phyloP scores from a whole-genome alignment of 2,329 filamentous ascomycete genomes.

The Metarhizium rileyi region DNA sequence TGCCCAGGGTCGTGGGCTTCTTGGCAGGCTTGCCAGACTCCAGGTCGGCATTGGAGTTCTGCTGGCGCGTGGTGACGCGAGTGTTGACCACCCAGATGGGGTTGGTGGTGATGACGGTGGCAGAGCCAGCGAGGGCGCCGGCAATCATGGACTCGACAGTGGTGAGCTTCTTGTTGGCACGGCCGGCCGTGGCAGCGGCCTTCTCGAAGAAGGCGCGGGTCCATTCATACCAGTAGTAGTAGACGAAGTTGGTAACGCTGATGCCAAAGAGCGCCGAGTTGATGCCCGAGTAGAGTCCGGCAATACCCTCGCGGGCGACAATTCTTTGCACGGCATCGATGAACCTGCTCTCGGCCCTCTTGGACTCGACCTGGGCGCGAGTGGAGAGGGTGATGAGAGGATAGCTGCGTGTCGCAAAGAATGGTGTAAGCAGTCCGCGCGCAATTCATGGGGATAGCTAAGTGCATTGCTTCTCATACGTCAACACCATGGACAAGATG shows the following conservation, averaged over 20 bases:
- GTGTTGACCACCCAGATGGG: conserved; percentile 99
- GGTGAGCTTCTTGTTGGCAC: conserved; percentile 71
- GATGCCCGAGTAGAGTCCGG: conserved; percentile 84
- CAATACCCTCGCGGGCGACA: conserved; percentile 80
- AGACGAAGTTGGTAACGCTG: conserved; percentile 97
- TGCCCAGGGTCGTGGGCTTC: conserved; percentile 66
- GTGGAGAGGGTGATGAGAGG: conserved; percentile 96
- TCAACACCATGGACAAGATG: conserved; percentile 89
- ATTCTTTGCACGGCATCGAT: conserved; percentile 76
- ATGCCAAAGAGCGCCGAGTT: conserved; percentile 95
- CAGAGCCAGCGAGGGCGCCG: conserved; percentile 84
- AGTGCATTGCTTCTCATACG: conserved; percentile 40
- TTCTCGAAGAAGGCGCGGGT: conserved; percentile 77
- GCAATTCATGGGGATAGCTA: neutral
- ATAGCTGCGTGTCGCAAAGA: conserved; percentile 48
- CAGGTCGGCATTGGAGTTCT: conserved; percentile 35
- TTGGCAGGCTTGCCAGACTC: conserved; percentile 26
- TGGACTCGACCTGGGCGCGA: conserved; percentile 94
- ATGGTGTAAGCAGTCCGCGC: conserved; percentile 1
- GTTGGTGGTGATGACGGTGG: conserved; percentile 93
- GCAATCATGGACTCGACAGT: conserved; percentile 92
- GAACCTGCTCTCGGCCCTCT: conserved; percentile 78
- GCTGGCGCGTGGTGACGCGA: conserved; percentile 85
- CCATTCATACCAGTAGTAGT: conserved; percentile 99
- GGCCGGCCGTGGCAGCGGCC: conserved; percentile 62